phyloP scores from a whole-genome alignment of 2,329 filamentous ascomycete genomes.

The Paramyrothecium sp. region DNA sequence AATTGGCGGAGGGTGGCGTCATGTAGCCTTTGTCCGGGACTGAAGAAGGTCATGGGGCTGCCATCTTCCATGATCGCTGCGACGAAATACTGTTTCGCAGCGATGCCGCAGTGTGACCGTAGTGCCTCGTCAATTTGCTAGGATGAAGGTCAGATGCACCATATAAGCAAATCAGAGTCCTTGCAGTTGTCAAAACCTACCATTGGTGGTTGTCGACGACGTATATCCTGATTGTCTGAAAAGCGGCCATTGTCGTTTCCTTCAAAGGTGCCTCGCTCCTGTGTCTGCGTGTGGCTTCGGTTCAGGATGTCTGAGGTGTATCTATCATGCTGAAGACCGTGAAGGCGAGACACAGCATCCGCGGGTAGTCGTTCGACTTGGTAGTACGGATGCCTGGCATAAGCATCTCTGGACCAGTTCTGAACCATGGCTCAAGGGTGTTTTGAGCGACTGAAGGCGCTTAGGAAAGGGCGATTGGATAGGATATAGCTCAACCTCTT shows the following conservation, averaged over 20 bases:
- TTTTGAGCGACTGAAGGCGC: too few species aligned
- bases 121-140: constrained; percentile 52
- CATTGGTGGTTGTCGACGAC: neutral
- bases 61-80: constrained; percentile 49
- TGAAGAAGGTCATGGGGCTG: constrained; percentile 42
- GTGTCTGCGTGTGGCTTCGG: neutral
- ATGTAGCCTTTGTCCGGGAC: constrained; percentile 36
- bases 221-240: neutral
- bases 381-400: neutral
- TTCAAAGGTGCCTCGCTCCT: neutral
- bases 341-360: neutral
- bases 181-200: too few species aligned
- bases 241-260: neutral
- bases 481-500: too few species aligned
- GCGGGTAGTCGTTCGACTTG: neutral
- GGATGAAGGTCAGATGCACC: too few species aligned
- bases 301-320: neutral
- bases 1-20: constrained; percentile 41
- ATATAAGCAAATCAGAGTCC: too few species aligned
- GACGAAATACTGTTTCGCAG: constrained; percentile 51
- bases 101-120: constrained; percentile 50
- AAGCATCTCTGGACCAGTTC: neutral
- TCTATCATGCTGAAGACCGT: neutral
- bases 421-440: neutral
- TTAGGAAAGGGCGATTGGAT: too few species aligned